These are phyloP conservation scores for Podaxis sp. DNA, from an alignment of 768 basidiomycete genomes.

Conservation along the genomic window DNA sequence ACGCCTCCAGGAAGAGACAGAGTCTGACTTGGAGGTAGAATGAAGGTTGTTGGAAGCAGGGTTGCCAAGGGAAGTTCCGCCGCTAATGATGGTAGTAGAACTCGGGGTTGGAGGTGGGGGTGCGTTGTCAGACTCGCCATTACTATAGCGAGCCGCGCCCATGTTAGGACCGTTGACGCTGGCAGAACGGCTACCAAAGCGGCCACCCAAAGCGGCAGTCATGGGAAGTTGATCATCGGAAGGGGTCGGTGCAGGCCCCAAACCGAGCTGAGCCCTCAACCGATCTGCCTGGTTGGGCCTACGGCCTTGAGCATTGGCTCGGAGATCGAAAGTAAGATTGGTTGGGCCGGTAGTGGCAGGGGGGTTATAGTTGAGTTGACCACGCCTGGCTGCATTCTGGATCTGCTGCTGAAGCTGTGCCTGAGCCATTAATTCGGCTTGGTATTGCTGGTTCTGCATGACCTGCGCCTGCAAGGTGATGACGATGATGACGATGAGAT, in stretches of 20 bases:
- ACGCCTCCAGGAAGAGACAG: constrained; percentile 80
- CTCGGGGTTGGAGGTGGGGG: constrained; percentile 54
- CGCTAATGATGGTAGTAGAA: constrained; percentile 68
- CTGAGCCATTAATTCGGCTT: constrained; percentile 68
- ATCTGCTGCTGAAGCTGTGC: constrained; percentile 32
- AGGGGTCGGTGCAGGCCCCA: constrained; percentile 25
- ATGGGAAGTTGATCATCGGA: constrained; percentile 68
- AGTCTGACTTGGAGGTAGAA: constrained; percentile 78
- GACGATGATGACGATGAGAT: constrained; percentile 19
- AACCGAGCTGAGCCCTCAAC: constrained; percentile 58
- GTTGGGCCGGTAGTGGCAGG: constrained; percentile 78
- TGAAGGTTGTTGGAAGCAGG: constrained; percentile 41
- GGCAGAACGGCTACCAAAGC: constrained; percentile 66
- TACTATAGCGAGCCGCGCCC: constrained; percentile 29
- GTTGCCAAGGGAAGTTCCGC: constrained; percentile 68
- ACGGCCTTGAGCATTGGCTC: constrained; percentile 60
- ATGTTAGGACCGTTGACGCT: constrained; percentile 36
- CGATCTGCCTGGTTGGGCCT: constrained; percentile 71
- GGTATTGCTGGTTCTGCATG: constrained; percentile 77
- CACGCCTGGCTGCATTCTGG: constrained; percentile 46
- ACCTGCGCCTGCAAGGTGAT: constrained; percentile 54
- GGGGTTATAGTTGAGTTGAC: constrained; percentile 46
- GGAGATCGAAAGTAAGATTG: constrained; percentile 63
- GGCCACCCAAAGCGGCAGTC: constrained; percentile 78
- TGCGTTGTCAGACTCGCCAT: constrained; percentile 45